Evolutionary conservation across 2,329 filamentous ascomycete genomes (phyloP).

Genomic region (Stachybotrys chlorohalonatus): DNA sequence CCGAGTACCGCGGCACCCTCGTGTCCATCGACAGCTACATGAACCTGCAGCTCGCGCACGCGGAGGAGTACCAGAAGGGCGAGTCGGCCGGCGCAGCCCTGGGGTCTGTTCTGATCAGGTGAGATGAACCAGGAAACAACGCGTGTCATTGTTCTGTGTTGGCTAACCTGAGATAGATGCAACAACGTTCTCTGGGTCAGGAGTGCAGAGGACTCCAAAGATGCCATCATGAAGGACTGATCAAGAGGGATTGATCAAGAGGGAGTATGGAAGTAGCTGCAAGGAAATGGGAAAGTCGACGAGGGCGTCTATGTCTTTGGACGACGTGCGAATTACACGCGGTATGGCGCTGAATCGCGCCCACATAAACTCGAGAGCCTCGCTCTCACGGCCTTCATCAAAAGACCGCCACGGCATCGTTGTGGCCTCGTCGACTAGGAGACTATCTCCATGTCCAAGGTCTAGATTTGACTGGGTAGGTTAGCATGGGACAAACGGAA

Average conservation of each 20-base stretch:
- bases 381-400: no score
- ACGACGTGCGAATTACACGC: no score
- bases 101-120: slow-evolving; percentile 90
- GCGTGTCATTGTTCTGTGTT: slow-evolving; percentile 1
- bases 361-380: no score
- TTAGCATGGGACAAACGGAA: neutral
- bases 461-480: neutral
- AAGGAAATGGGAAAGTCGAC: neutral
- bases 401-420: neutral
- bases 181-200: slow-evolving; percentile 97
- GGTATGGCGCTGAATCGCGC: no score
- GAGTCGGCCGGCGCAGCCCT: slow-evolving; percentile 69
- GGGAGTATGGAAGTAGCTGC: neutral
- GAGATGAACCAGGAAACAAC: slow-evolving; percentile 11
- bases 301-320: no score
- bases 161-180: slow-evolving; percentile 44
- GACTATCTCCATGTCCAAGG: neutral
- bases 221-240: slow-evolving; percentile 47
- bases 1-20: slow-evolving; percentile 90
- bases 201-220: slow-evolving; percentile 41
- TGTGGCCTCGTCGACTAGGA: neutral
- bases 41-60: slow-evolving; percentile 89
- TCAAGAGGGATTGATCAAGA: neutral
- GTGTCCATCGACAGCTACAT: slow-evolving; percentile 97
- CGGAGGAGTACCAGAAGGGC: slow-evolving; percentile 86